phyloP scores from a whole-genome alignment of 495 filamentous ascomycete genomes.

The Aspergillus nidulans region DNA sequence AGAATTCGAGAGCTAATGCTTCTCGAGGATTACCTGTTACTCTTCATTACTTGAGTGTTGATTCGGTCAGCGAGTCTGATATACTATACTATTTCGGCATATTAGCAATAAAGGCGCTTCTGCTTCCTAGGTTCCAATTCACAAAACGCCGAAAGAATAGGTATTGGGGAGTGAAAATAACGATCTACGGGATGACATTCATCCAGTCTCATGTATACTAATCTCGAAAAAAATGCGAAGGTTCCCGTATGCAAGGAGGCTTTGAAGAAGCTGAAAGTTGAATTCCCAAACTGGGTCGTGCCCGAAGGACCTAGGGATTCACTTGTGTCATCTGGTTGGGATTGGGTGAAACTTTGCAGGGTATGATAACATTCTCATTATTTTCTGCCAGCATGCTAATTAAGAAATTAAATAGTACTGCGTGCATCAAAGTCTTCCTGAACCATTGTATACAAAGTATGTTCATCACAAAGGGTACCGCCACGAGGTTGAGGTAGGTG shows the following conservation, averaged over 20 bases:
- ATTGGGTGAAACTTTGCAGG: conserved; percentile 28
- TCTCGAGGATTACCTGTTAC: not conserved
- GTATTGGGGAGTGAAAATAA: conserved; percentile 25
- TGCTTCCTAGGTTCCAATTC: conserved; percentile 27
- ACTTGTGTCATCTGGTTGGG: conserved; percentile 17
- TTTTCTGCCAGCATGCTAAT: not conserved
- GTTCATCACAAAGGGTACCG: conserved; percentile 15
- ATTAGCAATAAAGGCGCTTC: conserved; percentile 18
- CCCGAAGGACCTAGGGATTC: conserved; percentile 24
- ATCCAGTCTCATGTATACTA: conserved; percentile 3
- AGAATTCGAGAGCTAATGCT: not conserved
- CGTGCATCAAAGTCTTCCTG: conserved; percentile 7
- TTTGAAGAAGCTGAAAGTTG: conserved; percentile 19
- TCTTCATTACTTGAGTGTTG: conserved; percentile 6
- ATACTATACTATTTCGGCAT: conserved; percentile 34
- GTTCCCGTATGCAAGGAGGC: conserved; percentile 26
- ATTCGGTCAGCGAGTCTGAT: conserved; percentile 12
- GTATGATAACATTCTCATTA: conserved; percentile 18
- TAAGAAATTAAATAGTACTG: conserved; percentile 22
- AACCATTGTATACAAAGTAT: conserved; percentile 22
- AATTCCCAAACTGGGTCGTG: conserved; percentile 23
- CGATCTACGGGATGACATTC: conserved; percentile 33
- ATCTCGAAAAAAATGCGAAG: conserved; percentile 17
- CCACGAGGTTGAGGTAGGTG: conserved; percentile 22
- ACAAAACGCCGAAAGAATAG: conserved; percentile 4